These are phyloP conservation scores for Eutrema japonicum DNA, from an alignment of 345 rosid genomes.

Conservation along the genomic window DNA sequence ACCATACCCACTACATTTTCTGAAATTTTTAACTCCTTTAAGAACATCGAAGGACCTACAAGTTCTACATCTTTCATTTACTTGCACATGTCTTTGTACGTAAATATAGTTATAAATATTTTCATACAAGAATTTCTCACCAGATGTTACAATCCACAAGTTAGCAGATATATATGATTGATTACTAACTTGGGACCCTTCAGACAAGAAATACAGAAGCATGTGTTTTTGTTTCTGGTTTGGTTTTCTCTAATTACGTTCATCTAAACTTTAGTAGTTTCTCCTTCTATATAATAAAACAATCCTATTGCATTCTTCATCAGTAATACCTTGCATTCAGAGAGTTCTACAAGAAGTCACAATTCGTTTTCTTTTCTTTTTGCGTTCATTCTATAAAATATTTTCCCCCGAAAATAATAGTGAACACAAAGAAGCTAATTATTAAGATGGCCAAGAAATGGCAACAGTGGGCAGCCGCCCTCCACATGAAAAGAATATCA, in stretches of 20 bases:
- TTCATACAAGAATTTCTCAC: no score
- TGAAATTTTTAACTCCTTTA: background rate
- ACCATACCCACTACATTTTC: background rate
- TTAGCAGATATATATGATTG: no score
- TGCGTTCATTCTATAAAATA: no score
- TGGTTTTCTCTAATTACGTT: background rate
- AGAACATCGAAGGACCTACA: conserved; percentile 26
- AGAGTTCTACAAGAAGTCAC: background rate
- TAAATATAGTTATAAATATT: background rate
- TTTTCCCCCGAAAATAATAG: no score
- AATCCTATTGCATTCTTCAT: conserved; percentile 6
- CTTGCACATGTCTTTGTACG: background rate
- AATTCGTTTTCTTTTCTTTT: background rate
- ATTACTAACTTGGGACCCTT: background rate
- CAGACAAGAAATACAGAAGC: background rate
- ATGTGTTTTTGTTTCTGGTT: conserved; percentile 9
- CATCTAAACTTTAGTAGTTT: background rate
- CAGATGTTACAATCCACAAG: no score
- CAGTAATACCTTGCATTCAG: conserved; percentile 8
- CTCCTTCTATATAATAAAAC: background rate
- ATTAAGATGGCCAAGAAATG: conserved; percentile 39
- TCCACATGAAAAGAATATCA: conserved; percentile 30
- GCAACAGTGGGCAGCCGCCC: conserved; percentile 26
- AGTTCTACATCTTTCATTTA: background rate
- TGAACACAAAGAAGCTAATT: background rate